Evolutionary conservation across 2,329 filamentous ascomycete species (phyloP), one percentile per base, ranked within the genome.

Genomic region (Hypomyces rosellus): DNA sequence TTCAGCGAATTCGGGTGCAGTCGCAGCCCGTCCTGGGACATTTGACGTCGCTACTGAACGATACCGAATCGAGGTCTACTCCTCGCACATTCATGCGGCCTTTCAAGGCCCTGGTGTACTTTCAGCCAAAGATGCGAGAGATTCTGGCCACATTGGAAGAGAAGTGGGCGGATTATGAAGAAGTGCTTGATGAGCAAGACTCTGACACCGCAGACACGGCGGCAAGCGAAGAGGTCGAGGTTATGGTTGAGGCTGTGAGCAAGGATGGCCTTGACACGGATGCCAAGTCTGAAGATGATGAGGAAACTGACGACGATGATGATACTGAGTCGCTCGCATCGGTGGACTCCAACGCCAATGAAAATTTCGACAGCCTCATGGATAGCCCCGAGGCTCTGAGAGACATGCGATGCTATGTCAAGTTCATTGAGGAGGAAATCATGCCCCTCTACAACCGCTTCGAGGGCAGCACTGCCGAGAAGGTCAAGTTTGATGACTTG

Each of bases 361-460:
- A 63, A 46, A 64, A 71, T 49, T 57, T 65, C 33, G 65, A 69
- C 30, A 54, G 56, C 2, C 56, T 69, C 47, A 70, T 70, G 66
- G 65, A 71, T 45, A 69, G 65, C 48, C 58, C 63, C 1, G 69
- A 71, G 48, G 69, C 69, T 0, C 59, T 72, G 14, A 56, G 62
- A 2, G 68, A 74, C 51, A 70, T 74, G 65, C 61, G 68, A 13
- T 69, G 65, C 63, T 74, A 73, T 37, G 67, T 74, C 43, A 56
- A 71, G 34, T 74, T 74, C 47, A 57, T 73, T n/a, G 70, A 74
- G 38, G 58, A 67, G 16, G 67, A 72, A 39, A 57, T 74, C 22
- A 64, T 74, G 59, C 69, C 69, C 3, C 52, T 70, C 1, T 61
- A 68, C 48, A 49, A 54, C 12, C 53, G 53, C 3, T 65, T 63